Percentiles rank a stretch among this genome's conserved stretches.
Evolutionary conservation across 176 grass and related monocot species (phyloP).

Genomic region (Bromus sterilis): DNA sequence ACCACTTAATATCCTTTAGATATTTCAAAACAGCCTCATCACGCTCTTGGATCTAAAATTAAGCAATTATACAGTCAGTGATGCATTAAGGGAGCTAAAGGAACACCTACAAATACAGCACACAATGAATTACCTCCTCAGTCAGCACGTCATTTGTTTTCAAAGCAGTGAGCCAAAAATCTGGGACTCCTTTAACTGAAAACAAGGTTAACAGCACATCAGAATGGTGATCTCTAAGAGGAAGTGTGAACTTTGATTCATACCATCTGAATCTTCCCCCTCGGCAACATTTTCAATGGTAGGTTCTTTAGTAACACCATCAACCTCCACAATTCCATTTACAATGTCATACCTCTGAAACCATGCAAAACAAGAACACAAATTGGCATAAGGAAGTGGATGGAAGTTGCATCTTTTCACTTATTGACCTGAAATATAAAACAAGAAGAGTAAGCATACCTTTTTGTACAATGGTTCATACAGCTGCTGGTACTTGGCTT

Average conservation of each 20-base stretch:
- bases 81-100: not conserved
- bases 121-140: conserved; percentile 50
- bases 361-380: not conserved
- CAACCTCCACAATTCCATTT: conserved; percentile 76
- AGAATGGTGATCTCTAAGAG: not conserved
- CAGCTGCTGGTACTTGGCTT: conserved; percentile 57
- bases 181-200: conserved; percentile 75
- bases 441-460: not conserved
- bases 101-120: not conserved
- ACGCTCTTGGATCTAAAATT: conserved; percentile 70
- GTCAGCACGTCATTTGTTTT: conserved; percentile 77
- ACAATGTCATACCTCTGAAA: conserved; percentile 82
- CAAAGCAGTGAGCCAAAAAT: conserved; percentile 94
- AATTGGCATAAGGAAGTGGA: not conserved
- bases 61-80: not conserved
- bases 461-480: conserved; percentile 55
- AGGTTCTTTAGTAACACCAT: conserved; percentile 42
- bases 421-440: not conserved
- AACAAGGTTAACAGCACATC: conserved; percentile 1
- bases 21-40: conserved; percentile 70
- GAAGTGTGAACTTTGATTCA: not conserved
- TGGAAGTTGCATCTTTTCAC: not conserved
- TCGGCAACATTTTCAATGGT: conserved; percentile 32
- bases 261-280: conserved; percentile 42
- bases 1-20: conserved; percentile 94